Conservation (phyloP, 2,329 filamentous ascomycete genomes). For the Colletotrichum musae region DNA sequence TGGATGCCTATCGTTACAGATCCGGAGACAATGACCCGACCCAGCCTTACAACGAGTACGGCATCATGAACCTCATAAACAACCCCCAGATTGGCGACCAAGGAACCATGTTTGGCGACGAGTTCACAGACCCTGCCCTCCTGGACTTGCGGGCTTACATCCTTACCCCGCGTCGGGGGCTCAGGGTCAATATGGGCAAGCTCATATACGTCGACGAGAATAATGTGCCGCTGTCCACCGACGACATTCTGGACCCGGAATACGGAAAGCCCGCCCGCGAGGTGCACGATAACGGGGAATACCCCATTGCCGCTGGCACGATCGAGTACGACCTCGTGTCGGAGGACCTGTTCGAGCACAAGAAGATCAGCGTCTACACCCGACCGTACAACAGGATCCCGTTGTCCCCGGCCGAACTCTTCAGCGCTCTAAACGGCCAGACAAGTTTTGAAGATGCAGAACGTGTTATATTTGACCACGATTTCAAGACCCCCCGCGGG, state of each 20-base stretch:
- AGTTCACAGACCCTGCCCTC: neutral
- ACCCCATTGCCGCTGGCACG: no score
- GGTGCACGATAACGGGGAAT: no score
- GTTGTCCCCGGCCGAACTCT: no score
- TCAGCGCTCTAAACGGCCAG: no score
- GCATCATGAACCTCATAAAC: constrained; percentile 16
- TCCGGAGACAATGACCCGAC: neutral
- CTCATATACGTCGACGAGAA: no score
- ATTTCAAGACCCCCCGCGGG: neutral
- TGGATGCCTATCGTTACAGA: neutral
- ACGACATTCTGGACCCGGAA: no score
- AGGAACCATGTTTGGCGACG: constrained; percentile 11
- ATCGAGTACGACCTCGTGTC: no score
- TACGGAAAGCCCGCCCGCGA: no score
- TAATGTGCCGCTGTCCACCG: no score
- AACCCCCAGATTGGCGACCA: neutral
- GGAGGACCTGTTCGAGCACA: no score
- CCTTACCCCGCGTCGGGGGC: neutral
- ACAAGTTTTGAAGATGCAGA: neutral
- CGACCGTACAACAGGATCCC: no score
- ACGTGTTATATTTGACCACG: neutral
- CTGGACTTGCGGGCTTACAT: constrained; percentile 4
- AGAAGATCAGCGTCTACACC: no score
- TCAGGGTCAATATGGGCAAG: neutral
- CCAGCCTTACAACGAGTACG: constrained; percentile 3